Evolutionary conservation across 345 rosid species (phyloP), one percentile per base, ranked within the genome.

Genomic region (Salix purpurea): DNA sequence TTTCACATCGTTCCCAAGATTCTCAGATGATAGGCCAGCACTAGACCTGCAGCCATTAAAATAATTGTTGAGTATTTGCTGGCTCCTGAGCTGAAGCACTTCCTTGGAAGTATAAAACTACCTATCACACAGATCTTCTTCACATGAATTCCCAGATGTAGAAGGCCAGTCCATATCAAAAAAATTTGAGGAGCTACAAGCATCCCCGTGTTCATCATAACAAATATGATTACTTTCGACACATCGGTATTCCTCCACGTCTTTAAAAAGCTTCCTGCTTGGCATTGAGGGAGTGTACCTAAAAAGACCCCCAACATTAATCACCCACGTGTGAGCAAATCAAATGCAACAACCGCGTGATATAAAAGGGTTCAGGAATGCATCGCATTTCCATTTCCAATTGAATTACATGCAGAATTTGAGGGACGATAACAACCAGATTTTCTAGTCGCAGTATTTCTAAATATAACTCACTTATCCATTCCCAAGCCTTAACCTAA

Each of bases 131-230:
- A 74, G 77, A 76, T 93, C 97, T 71, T 93, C 97, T 71, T 93
- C 97, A 13, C 89, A 88, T 12, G 97, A 91, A 87, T 91, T 91
- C 75, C 91, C 99, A 11, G 99, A 91, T 70, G 99, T 93, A 80
- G 98, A 96, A 69, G 88, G 84, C 94, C 94, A 89, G n/a, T 90
- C 99, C 80, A 88, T 72, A 80, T 91, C 96, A 58, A 89, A 80
- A 76, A 95, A 93, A 82, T 86, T 79, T 68, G 91, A 82, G 79
- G 89, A 89, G 81, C 84, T 87, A 79, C 90, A 90, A 50, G 81
- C 87, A 3, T 86, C 91, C 13, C 84, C 96, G 66, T 85, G 80
- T 71, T 81, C 89, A 42, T 86, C 85, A 77, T 67, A 75, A 78
- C 87, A 91, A 21, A 84, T 78, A 75, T 77, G 84, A 82, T 87